Conservation (phyloP, 2,329 filamentous ascomycete genomes). For the Pyrenochaeta sp. region DNA sequence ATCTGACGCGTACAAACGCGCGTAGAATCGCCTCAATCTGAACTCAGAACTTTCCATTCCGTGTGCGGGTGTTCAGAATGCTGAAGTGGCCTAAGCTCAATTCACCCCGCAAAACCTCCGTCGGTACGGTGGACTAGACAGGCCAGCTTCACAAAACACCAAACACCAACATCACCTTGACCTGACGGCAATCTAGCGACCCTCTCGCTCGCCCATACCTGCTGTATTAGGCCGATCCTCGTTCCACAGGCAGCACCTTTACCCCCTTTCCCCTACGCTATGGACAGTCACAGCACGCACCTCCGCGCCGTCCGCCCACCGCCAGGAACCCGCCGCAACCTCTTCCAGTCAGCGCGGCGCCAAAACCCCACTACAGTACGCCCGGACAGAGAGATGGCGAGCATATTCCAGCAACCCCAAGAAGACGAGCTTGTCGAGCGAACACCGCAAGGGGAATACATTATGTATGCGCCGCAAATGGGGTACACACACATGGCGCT, state of each 20-base stretch:
- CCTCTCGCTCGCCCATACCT: no score
- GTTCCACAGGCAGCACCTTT: neutral
- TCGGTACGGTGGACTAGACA: conserved; percentile 17
- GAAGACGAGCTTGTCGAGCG: conserved; percentile 59
- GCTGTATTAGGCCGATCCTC: no score
- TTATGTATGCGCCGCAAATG: conserved; percentile 43
- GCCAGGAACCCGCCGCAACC: conserved; percentile 37
- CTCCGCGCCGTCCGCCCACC: conserved; percentile 40
- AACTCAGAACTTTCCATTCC: neutral
- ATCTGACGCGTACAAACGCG: conserved; percentile 5
- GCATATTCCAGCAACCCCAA: conserved; percentile 28
- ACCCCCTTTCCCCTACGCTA: conserved; percentile 1
- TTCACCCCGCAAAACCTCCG: conserved; percentile 11
- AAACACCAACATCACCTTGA: conserved; percentile 1
- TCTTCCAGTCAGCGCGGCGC: conserved; percentile 37
- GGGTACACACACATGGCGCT: conserved; percentile 35
- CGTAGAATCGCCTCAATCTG: neutral
- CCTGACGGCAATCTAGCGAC: no score
- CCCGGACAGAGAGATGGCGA: conserved; percentile 26
- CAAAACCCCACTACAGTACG: conserved; percentile 35
- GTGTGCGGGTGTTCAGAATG: neutral
- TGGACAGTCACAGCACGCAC: conserved; percentile 22
- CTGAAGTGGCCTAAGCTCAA: neutral
- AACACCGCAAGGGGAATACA: conserved; percentile 59
- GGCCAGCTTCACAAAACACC: neutral